These are phyloP conservation scores for Ajuga chamaepitys DNA, from an alignment of 257 asterid species.

Conservation along the genomic window DNA sequence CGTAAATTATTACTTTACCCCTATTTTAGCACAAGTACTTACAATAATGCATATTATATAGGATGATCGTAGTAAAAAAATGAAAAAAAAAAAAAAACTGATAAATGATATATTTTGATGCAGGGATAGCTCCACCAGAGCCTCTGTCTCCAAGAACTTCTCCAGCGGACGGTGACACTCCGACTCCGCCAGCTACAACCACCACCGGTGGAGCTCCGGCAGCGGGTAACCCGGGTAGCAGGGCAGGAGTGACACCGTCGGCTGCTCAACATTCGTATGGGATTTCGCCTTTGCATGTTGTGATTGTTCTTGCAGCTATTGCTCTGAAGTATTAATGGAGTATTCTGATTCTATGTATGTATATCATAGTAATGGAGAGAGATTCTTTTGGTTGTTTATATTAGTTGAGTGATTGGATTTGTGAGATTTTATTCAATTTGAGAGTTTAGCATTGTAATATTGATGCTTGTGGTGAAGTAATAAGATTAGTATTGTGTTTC, in stretches of 20 bases:
- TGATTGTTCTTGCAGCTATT: slow-evolving; percentile 30
- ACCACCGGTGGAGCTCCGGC: slow-evolving; percentile 23
- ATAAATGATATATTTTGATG: background rate
- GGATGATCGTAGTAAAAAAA: too few relatives aligned
- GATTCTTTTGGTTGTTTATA: slow-evolving; percentile 31
- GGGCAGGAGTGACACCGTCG: slow-evolving; percentile 50
- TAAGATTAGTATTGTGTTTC: too few relatives aligned
- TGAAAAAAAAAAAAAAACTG: background rate
- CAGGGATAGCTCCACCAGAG: slow-evolving; percentile 32
- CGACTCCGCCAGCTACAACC: slow-evolving; percentile 25
- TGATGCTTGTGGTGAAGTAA: slow-evolving; percentile 15
- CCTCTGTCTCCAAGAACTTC: slow-evolving; percentile 25
- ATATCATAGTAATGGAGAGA: background rate
- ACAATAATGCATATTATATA: too few relatives aligned
- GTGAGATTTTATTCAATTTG: background rate
- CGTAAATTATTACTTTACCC: too few relatives aligned
- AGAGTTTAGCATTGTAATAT: slow-evolving; percentile 16
- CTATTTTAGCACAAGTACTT: too few relatives aligned
- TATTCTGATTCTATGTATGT: too few relatives aligned
- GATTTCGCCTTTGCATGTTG: slow-evolving; percentile 25
- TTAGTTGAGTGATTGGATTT: slow-evolving; percentile 27
- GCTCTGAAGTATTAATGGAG: slow-evolving; percentile 26
- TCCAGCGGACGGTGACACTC: slow-evolving; percentile 26
- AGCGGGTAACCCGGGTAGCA: slow-evolving; percentile 29
- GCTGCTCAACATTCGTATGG: slow-evolving; percentile 21